phyloP scores from a whole-genome alignment of 2,329 filamentous ascomycete species.

The Diplodia sapinea region DNA sequence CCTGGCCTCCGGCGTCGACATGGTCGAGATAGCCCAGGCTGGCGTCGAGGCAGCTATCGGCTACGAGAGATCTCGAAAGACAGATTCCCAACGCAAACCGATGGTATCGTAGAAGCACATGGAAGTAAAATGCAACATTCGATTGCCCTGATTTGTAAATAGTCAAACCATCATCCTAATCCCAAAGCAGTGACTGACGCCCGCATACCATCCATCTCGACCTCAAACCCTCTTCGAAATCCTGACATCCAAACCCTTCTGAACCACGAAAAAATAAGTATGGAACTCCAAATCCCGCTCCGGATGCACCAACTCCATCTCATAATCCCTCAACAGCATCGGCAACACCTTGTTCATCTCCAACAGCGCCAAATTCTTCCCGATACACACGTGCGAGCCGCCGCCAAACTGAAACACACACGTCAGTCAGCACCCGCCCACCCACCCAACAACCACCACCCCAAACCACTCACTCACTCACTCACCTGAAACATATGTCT shows the following conservation, averaged over 20 bases:
- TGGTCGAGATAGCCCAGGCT: no score
- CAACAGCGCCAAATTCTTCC: constrained; percentile 40
- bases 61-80: no score
- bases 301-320: constrained; percentile 60
- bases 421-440: background rate
- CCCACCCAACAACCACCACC: no score
- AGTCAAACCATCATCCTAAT: no score
- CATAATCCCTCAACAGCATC: constrained; percentile 37
- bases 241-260: constrained; percentile 62
- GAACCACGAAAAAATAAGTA: constrained; percentile 66
- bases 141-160: no score
- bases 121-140: no score
- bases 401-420: constrained; percentile 39
- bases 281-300: constrained; percentile 58
- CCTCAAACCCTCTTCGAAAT: constrained; percentile 45
- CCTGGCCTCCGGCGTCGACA: no score
- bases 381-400: constrained; percentile 44
- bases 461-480: background rate
- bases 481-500: constrained; percentile 38
- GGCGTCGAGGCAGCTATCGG: no score
- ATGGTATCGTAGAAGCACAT: no score
- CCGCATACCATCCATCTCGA: no score
- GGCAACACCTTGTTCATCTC: constrained; percentile 43
- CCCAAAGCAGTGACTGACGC: no score
- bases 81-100: no score